Evolutionary conservation across 2,329 filamentous ascomycete species (phyloP).

Genomic region (Mycosphaerella arachidis): DNA sequence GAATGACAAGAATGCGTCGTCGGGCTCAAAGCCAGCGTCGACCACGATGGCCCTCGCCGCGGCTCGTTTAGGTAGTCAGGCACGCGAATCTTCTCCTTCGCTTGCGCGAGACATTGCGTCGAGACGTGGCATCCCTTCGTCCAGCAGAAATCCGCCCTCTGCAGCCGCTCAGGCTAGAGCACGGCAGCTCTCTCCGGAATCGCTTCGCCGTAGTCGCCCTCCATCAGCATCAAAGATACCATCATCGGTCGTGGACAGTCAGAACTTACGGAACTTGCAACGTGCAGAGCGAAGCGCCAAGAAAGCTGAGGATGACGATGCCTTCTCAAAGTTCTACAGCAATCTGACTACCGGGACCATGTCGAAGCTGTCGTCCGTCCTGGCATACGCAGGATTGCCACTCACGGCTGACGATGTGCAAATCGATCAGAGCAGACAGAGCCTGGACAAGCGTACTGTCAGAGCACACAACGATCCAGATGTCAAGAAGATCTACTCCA

Average conservation of each 20-base stretch:
- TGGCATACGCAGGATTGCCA: conserved; percentile 89
- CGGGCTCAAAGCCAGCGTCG: conserved; percentile 9
- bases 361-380: conserved; percentile 79
- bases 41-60: conserved; percentile 24
- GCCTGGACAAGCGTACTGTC: conserved; percentile 30
- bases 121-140: conserved; percentile 33
- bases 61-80: conserved; percentile 22
- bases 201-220: conserved; percentile 20
- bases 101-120: conserved; percentile 38
- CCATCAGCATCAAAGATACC: conserved; percentile 23
- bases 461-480: conserved; percentile 54
- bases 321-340: conserved; percentile 86
- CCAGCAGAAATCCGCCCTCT: conserved; percentile 21
- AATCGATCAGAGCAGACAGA: conserved; percentile 24
- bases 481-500: conserved; percentile 76
- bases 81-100: conserved; percentile 33
- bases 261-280: conserved; percentile 23
- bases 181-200: conserved; percentile 30
- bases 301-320: conserved; percentile 49
- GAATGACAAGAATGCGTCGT: conserved; percentile 17
- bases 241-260: conserved; percentile 30
- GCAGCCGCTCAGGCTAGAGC: conserved; percentile 28
- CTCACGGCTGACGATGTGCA: conserved; percentile 44
- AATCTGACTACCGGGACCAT: conserved; percentile 79
- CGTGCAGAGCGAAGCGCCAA: conserved; percentile 11